Evolutionary conservation across 495 filamentous ascomycete genomes (phyloP).

Genomic region (Cryomyces antarcticus): DNA sequence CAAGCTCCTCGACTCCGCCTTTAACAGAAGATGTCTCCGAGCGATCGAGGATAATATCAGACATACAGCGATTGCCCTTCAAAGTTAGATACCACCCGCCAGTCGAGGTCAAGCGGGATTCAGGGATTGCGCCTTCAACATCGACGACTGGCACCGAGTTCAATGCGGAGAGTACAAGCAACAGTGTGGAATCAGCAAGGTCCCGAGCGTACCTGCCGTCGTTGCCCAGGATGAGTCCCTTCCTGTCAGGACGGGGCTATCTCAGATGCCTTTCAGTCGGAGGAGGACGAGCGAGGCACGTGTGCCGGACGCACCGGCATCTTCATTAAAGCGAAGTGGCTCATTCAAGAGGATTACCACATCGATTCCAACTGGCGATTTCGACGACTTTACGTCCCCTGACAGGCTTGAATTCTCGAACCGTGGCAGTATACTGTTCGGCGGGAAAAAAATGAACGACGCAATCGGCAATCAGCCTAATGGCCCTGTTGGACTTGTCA

Average conservation of each 20-base stretch:
- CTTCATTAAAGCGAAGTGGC: not conserved
- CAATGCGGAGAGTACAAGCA: too few relatives aligned
- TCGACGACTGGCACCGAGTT: constrained; percentile 1
- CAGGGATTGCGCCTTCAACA: constrained; percentile 9
- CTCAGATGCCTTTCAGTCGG: too few relatives aligned
- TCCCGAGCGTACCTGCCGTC: constrained; percentile 19
- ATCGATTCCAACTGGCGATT: constrained; percentile 31
- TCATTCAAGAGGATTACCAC: constrained; percentile 32
- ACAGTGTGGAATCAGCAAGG: too few relatives aligned
- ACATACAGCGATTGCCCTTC: not conserved
- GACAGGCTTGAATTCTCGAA: constrained; percentile 37
- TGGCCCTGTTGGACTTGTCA: constrained; percentile 1
- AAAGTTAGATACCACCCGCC: not conserved
- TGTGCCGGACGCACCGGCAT: not conserved
- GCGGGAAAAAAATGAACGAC: constrained; percentile 26
- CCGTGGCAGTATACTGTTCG: constrained; percentile 45
- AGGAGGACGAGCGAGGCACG: constrained; percentile 1
- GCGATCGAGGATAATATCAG: too few relatives aligned
- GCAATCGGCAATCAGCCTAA: constrained; percentile 4
- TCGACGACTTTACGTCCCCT: constrained; percentile 29
- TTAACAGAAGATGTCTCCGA: too few relatives aligned
- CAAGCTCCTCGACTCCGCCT: too few relatives aligned
- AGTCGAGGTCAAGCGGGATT: constrained; percentile 10
- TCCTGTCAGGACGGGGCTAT: not conserved
- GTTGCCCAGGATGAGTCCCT: constrained; percentile 12